Conservation (phyloP, 2,329 filamentous ascomycete genomes). For the Beauveria pseudobassiana region DNA sequence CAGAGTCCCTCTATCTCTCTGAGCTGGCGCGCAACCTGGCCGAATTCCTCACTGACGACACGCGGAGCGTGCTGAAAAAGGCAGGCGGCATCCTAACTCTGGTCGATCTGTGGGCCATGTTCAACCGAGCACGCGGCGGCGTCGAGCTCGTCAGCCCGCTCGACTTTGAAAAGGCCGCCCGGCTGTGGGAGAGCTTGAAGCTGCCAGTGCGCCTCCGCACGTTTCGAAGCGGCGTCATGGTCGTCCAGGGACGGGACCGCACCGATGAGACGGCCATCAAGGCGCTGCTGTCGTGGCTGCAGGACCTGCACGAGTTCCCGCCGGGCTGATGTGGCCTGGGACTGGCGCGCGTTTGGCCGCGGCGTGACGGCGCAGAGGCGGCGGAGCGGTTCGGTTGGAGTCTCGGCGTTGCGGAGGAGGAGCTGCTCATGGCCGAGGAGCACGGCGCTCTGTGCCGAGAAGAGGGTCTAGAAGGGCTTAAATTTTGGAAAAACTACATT, state of each 20-base stretch:
- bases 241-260: slow-evolving; percentile 80
- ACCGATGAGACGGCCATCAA: slow-evolving; percentile 86
- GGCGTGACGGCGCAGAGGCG: slow-evolving; percentile 85
- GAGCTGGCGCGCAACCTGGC: slow-evolving; percentile 79
- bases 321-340: slow-evolving; percentile 63
- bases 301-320: slow-evolving; percentile 59
- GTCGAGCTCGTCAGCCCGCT: slow-evolving; percentile 88
- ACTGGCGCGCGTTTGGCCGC: slow-evolving; percentile 69
- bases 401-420: slow-evolving; percentile 88
- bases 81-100: slow-evolving; percentile 84
- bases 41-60: slow-evolving; percentile 83
- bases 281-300: slow-evolving; percentile 69
- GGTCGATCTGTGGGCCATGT: slow-evolving; percentile 88
- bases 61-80: slow-evolving; percentile 65
- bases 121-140: slow-evolving; percentile 86
- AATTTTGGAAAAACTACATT: slow-evolving; percentile 84
- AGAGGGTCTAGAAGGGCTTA: slow-evolving; percentile 81
- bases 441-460: slow-evolving; percentile 81
- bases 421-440: slow-evolving; percentile 96
- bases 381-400: slow-evolving; percentile 95
- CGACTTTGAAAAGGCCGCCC: slow-evolving; percentile 86
- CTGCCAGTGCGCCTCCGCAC: slow-evolving; percentile 79
- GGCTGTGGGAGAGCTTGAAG: slow-evolving; percentile 79
- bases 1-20: slow-evolving; percentile 81
- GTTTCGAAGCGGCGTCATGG: slow-evolving; percentile 90